phyloP scores from a whole-genome alignment of 306 rosid species.

The Mimosa bimucronata region DNA sequence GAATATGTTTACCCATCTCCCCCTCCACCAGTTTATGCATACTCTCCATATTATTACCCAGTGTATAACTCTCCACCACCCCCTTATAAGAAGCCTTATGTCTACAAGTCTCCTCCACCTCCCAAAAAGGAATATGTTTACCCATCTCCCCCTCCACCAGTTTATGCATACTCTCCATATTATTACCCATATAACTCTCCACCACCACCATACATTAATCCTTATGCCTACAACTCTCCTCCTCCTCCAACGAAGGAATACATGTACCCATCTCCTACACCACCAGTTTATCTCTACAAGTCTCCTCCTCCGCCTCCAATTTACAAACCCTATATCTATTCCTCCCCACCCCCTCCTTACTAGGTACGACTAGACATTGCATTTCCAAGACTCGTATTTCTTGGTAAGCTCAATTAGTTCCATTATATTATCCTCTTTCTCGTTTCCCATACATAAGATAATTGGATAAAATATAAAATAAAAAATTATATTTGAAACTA shows the following conservation, averaged over 20 bases:
- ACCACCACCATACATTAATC: conserved; percentile 1
- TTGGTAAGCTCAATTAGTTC: conserved; percentile 42
- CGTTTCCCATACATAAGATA: not conserved
- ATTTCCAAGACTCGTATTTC: not conserved
- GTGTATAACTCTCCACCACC: conserved; percentile 41
- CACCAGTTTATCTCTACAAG: not conserved
- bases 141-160: no score
- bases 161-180: not conserved
- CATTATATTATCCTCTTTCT: not conserved
- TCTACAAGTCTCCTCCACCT: not conserved
- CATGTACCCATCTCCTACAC: not conserved
- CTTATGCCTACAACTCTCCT: not conserved
- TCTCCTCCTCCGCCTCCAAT: not conserved
- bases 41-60: conserved; percentile 21
- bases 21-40: not conserved
- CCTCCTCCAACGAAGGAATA: not conserved
- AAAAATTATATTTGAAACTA: no score
- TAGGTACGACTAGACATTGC: conserved; percentile 40
- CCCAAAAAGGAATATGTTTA: no score
- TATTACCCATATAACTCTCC: conserved; percentile 35
- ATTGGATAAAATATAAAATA: not conserved
- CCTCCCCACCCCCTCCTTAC: conserved; percentile 85
- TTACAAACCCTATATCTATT: conserved; percentile 16
- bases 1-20: not conserved
- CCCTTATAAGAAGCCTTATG: not conserved